Percentiles rank a stretch among this genome's conserved stretches.
phyloP scores from a whole-genome alignment of 345 rosid genomes.

The Pugionium cornutum region DNA sequence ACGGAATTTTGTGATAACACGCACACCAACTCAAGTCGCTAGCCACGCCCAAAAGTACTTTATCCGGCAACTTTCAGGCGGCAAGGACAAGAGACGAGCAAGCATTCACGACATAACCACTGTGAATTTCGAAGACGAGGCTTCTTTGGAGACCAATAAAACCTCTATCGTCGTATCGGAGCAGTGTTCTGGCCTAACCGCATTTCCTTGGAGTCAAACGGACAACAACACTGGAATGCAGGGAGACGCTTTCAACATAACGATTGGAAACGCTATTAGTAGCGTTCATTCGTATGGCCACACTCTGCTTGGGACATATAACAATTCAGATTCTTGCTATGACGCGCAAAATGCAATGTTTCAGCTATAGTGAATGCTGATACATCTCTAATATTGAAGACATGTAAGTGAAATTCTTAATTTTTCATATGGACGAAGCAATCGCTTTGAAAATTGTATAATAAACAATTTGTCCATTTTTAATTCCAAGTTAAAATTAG shows the following conservation, averaged over 20 bases:
- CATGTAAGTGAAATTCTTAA: constrained; percentile 30
- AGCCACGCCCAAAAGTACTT: constrained; percentile 98
- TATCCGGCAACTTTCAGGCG: constrained; percentile 84
- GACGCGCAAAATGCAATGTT: constrained; percentile 33
- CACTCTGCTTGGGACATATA: constrained; percentile 28
- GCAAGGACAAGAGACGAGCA: constrained; percentile 94
- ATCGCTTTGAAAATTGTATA: constrained; percentile 32
- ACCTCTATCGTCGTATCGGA: constrained; percentile 41
- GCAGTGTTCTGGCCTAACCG: constrained; percentile 34
- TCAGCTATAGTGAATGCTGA: constrained; percentile 30
- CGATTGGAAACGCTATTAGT: constrained; percentile 35
- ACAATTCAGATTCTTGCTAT: constrained; percentile 35
- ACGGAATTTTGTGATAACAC: constrained; percentile 73
- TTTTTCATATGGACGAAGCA: constrained; percentile 33
- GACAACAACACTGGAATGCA: constrained; percentile 25
- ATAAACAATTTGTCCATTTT: constrained; percentile 35
- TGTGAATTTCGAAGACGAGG: constrained; percentile 58
- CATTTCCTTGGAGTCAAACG: constrained; percentile 35
- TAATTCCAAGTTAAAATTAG: constrained; percentile 9
- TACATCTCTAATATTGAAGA: constrained; percentile 19
- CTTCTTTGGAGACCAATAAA: constrained; percentile 50
- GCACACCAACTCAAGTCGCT: constrained; percentile 98
- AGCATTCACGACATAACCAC: constrained; percentile 99
- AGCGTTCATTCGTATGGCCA: constrained; percentile 31
- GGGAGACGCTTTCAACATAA: constrained; percentile 31